Evolutionary conservation across 805 yeast species (phyloP), one percentile per base, ranked within the genome.

Genomic region (Saccharomycopsis babjevae): DNA sequence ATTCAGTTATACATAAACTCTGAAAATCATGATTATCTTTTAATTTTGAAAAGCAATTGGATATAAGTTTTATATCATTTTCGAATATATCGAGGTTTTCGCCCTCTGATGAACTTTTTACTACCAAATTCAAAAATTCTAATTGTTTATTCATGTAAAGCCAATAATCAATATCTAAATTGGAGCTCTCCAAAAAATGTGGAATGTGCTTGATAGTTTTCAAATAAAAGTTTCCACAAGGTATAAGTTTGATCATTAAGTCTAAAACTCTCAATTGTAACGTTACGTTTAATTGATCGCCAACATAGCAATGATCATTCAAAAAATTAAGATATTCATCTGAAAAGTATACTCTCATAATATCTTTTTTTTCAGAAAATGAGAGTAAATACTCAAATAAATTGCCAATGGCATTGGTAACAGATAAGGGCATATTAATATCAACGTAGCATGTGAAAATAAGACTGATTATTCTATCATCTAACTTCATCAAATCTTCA

Each of bases 381-480:
- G 22, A 22, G 15, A 62, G 25, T 5, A 60, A 50, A 52, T 60
- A 55, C 5, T 46, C 54, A 25, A 62, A 57, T 22, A 60, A 56
- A 15, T 36, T 34, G 15, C 60, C 65, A 28, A 61, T 52, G 1
- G 50, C 28, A 20, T 20, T 46, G n/a, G 52, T 28, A 1, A 62
- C 62, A 16, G 52, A 46, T 22, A 46, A 46, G 3, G 52, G 52
- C 32, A 46, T 46, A 46, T 46, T 46, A 1, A 25, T 25, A 46
- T 46, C 52, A 46, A 46, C 22, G n/a, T 46, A 46, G 28, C 52
- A 22, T 18, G 52, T 11, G 22, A 22, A 46, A 46, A 46, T 46
- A 46, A 46, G 52, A 4, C 16, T 28, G 28, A 46, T 22, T 22
- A 46, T 46, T 4, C n/a, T 46, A 22, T 22, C 7, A 46, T 46